Conservation (phyloP, 768 basidiomycete genomes). For the Pleurotus tuoliensis region DNA sequence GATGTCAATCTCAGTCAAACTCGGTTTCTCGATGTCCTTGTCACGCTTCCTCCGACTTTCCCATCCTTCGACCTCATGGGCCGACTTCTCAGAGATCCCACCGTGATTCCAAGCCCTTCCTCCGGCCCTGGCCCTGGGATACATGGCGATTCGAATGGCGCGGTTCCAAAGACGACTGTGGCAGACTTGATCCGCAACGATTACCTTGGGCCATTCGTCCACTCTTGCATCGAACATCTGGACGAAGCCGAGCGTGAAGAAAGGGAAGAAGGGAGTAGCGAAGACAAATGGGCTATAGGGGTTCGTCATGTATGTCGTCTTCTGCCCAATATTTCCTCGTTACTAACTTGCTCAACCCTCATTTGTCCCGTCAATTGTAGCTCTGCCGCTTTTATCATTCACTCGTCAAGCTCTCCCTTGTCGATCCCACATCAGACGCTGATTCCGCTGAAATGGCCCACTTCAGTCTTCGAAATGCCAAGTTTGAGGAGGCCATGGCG, state of each 20-base stretch:
- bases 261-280: constrained; percentile 61
- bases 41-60: constrained; percentile 65
- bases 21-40: constrained; percentile 61
- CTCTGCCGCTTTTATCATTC: constrained; percentile 76
- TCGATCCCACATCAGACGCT: constrained; percentile 59
- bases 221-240: constrained; percentile 65
- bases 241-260: constrained; percentile 70
- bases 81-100: constrained; percentile 60
- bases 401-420: constrained; percentile 60
- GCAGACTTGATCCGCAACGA: constrained; percentile 63
- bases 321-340: background rate
- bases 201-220: constrained; percentile 67
- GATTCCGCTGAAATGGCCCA: constrained; percentile 78
- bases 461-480: constrained; percentile 67
- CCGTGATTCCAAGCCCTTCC: constrained; percentile 26
- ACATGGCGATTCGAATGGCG: background rate
- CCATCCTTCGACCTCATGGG: constrained; percentile 73
- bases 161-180: constrained; percentile 42
- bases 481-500: constrained; percentile 73
- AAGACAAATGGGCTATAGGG: constrained; percentile 70
- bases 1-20: constrained; percentile 28
- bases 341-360: constrained; percentile 1
- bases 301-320: constrained; percentile 58
- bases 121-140: constrained; percentile 9
- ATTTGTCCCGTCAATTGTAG: constrained; percentile 27